A percentile compares a stretch with the other conserved stretches of the same genome.
Evolutionary conservation across 192 early-diverging fungal genomes (phyloP).

Genomic region (Bifiguratus adelaidae): DNA sequence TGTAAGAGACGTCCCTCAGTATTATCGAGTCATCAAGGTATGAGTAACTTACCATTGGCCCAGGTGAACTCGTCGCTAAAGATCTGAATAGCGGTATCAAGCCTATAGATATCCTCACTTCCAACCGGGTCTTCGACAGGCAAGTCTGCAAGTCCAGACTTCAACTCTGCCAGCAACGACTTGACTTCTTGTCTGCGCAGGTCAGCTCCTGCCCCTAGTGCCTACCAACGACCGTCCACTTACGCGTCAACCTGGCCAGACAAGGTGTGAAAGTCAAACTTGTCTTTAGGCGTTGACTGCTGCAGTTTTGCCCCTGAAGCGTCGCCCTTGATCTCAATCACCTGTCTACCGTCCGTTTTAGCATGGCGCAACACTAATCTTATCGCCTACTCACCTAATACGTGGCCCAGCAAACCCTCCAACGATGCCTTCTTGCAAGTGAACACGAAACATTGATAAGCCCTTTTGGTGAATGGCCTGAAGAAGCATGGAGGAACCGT

Average conservation of each 20-base stretch:
- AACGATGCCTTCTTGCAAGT: slow-evolving; percentile 19
- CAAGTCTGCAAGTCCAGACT: neutral
- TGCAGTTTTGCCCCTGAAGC: slow-evolving; percentile 6
- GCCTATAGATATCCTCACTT: slow-evolving; percentile 22
- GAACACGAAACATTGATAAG: slow-evolving; percentile 16
- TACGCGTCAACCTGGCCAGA: slow-evolving; percentile 11
- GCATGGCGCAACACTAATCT: neutral
- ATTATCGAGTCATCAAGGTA: neutral
- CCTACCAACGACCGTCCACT: too few species aligned
- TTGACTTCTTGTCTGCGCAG: slow-evolving; percentile 7
- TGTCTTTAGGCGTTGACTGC: slow-evolving; percentile 7
- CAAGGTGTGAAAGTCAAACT: slow-evolving; percentile 11
- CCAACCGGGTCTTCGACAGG: slow-evolving; percentile 15
- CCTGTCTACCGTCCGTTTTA: slow-evolving; percentile 4
- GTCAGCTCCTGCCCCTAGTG: too few species aligned
- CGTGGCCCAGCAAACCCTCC: slow-evolving; percentile 18
- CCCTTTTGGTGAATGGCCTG: too few species aligned
- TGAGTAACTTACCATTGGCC: slow-evolving; percentile 14
- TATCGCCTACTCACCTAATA: slow-evolving; percentile 8
- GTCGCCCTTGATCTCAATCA: slow-evolving; percentile 18
- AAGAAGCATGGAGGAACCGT: too few species aligned
- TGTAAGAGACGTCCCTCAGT: neutral
- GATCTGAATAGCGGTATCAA: slow-evolving; percentile 13
- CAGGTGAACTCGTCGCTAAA: slow-evolving; percentile 17
- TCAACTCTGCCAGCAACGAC: neutral